Base-by-base conservation (phyloP, 1,284 basidiomycete genomes). In the Leucoagaricus sp. region DNA sequence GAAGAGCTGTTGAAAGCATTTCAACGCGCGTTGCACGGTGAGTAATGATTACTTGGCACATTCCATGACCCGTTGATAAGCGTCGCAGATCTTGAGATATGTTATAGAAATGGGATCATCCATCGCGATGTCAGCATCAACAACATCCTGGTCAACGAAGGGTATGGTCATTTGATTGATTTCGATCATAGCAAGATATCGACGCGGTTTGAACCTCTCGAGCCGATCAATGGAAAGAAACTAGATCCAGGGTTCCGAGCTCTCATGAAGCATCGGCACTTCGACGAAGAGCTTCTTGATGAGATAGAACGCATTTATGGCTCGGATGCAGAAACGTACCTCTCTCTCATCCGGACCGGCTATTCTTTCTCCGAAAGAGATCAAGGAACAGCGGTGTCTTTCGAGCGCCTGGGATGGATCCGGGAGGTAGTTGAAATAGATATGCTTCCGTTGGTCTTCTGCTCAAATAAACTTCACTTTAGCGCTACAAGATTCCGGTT, bases 111-210 rank as follows among this genome's bases (percentile, higher is more conserved):
- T 3, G 28, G 28, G 17, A 34, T 48, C 17, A 48, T 48, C 13
- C 46, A 48, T 13, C 46, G 28, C 4, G 46, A 48, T 33, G 23
- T 48, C 29, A 48, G 46, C 17, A 21, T 13, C 7, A 21, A 21
- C 28, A 48, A 48, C 21, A 48, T 48, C 26, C 31, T 48, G 1
- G 26, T 33, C 46, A 31, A 17, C 12, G 6, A 48, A 3, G 29
- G 29, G 21, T 4, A 9, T 2, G 46, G 46, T 4, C 29, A 48
- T 13, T 29, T 48, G 15, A 48, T 48, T 10, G 46, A 48, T 33
- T 48, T 48, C 26, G 46, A 48, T 33, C 28, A 48, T 13, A 48
- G 46, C 46, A 48, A 48, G 28, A 48, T 41, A 7, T 21, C 40
- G 6, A 6, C 3, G 3, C n/a, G 23, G 23, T 23, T 41, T 15